A percentile compares a stretch with the other conserved stretches of the same genome.
Evolutionary conservation across 2,329 filamentous ascomycete genomes (phyloP).

Genomic region (Pseudonectria buxi): DNA sequence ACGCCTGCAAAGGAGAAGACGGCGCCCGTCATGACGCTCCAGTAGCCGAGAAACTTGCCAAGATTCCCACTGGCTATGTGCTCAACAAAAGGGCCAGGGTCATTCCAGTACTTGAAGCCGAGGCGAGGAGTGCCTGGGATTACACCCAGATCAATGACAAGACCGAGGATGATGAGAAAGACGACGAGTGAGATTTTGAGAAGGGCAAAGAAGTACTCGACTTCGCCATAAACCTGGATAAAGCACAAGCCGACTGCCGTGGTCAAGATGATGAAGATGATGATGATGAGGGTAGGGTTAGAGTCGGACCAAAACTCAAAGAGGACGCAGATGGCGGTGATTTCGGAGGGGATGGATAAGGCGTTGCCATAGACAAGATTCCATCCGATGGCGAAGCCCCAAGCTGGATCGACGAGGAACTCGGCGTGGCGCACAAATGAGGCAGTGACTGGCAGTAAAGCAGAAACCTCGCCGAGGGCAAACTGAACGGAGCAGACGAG

Average conservation of each 20-base stretch:
- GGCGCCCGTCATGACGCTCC: constrained; percentile 54
- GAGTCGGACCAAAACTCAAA: constrained; percentile 59
- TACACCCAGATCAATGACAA: constrained; percentile 58
- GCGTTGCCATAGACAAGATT: constrained; percentile 50
- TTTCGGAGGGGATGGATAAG: constrained; percentile 51
- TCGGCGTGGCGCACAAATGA: constrained; percentile 55
- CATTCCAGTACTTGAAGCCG: constrained; percentile 64
- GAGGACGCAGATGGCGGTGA: constrained; percentile 55
- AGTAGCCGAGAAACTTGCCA: constrained; percentile 62
- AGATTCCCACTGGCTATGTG: constrained; percentile 52
- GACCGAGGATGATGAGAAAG: constrained; percentile 53
- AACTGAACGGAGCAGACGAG: constrained; percentile 50
- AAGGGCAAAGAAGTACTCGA: constrained; percentile 46
- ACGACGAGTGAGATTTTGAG: constrained; percentile 56
- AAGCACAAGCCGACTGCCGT: constrained; percentile 52
- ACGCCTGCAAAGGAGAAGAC: constrained; percentile 65
- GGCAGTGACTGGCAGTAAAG: constrained; percentile 55
- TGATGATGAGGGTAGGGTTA: constrained; percentile 37
- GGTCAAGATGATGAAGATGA: constrained; percentile 42
- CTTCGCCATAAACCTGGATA: constrained; percentile 53
- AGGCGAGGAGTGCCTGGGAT: constrained; percentile 50
- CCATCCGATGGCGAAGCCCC: constrained; percentile 49
- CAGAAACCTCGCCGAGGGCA: constrained; percentile 54
- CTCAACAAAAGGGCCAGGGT: constrained; percentile 61
- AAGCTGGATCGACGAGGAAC: constrained; percentile 55